Evolutionary conservation across 1,284 basidiomycete genomes (phyloP), one percentile per base, ranked within the genome.

Genomic region (Ceratobasidium sp.): DNA sequence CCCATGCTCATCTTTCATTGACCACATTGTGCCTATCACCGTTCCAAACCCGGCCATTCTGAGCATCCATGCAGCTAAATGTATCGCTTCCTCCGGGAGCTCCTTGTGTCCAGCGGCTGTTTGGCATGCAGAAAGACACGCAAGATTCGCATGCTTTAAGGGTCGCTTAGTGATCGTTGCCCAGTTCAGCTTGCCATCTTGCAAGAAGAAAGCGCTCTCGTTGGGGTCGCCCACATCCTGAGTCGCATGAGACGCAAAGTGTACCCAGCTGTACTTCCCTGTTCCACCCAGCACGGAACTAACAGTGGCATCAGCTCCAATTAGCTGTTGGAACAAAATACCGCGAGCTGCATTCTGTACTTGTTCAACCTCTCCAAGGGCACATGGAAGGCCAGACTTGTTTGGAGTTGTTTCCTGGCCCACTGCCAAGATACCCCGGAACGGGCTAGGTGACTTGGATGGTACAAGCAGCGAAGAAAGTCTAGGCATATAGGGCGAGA

Each of bases 61-160:
- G n/a, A 69, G 41, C 71, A 69, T 69, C 1, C 66, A 53, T 0
- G 66, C 31, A 19, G 66, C 51, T 22, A 69, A 41, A 27, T 69
- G 66, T 9, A 58, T 27, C 22, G 66, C 66, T 31, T 69, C 66
- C 6, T 58, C 66, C 19, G 66, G 53, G 2, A 69, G 37, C 16
- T 46, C 29, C 14, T 41, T 29, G 24, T 69, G 34, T 3, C 66
- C 66, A 24, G 46, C 54, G 14, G 71, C 71, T 19, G 71, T 62
- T 39, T 73, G 41, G 51, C 71, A 73, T n/a, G 66, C 66, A 24
- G 66, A 69, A 31, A 69, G 53, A 31, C 43, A 69, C 3, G 66
- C 66, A 4, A 69, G 16, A 7, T 53, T 53, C 11, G 53, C 53
- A 13, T 69, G 31, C 34, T 56, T 69, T n/a, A 69, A 46, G 1